phyloP scores from a whole-genome alignment of 805 yeast genomes.

The Maudiozyma barnettii region DNA sequence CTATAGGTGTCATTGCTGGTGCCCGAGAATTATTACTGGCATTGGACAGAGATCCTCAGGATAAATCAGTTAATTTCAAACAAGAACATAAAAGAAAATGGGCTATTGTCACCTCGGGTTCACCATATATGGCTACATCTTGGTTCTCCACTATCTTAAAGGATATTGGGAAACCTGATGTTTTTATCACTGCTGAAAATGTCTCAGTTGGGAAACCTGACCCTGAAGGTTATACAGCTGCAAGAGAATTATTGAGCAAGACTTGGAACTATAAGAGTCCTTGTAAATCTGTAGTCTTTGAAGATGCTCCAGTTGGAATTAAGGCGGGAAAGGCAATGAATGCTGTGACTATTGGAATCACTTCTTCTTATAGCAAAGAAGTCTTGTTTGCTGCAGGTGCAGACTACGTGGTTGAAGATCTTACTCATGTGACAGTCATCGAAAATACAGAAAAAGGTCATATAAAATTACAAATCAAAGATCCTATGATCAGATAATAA shows the following conservation, averaged over 20 bases:
- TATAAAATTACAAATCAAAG: constrained; percentile 6
- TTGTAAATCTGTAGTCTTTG: constrained; percentile 48
- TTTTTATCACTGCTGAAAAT: constrained; percentile 70
- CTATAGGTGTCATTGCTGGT: constrained; percentile 63
- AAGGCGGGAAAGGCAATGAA: constrained; percentile 71
- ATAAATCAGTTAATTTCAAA: background rate
- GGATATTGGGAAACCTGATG: constrained; percentile 50
- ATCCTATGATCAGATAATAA: constrained; percentile 1
- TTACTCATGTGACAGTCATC: constrained; percentile 27
- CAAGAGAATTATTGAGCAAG: constrained; percentile 44
- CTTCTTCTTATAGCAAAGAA: constrained; percentile 59
- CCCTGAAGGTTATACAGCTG: constrained; percentile 64
- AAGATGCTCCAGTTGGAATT: constrained; percentile 80
- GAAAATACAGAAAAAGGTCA: constrained; percentile 5
- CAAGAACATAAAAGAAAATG: constrained; percentile 39
- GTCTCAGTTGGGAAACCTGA: constrained; percentile 70
- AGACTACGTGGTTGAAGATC: constrained; percentile 62
- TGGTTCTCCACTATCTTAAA: constrained; percentile 54
- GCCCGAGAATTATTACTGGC: constrained; percentile 47
- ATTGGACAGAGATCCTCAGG: constrained; percentile 31
- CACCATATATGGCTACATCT: constrained; percentile 56
- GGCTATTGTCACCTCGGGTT: constrained; percentile 80
- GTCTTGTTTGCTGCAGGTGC: constrained; percentile 65
- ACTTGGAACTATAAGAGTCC: constrained; percentile 18
- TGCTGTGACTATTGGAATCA: constrained; percentile 65